phyloP scores from a whole-genome alignment of 371 early-diverging fungal species.

The Nosema granulosis region DNA sequence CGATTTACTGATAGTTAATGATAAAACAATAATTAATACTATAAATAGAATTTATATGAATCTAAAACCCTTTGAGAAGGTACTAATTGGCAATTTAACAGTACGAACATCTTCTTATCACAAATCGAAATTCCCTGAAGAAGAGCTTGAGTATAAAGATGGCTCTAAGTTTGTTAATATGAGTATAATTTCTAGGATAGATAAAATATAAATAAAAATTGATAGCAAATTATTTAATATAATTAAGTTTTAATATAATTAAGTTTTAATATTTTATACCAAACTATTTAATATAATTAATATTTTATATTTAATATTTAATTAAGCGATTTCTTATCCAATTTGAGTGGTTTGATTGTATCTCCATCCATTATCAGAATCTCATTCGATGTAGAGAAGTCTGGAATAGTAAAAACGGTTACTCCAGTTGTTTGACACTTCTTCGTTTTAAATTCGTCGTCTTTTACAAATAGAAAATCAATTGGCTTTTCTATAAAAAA shows the following conservation, averaged over 20 bases:
- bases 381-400: constrained; percentile 15
- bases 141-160: background rate
- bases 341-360: no score
- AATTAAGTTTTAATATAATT: no score
- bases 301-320: no score
- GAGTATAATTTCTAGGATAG: no score
- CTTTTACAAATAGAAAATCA: constrained; percentile 38
- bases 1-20: constrained; percentile 34
- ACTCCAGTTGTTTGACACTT: background rate
- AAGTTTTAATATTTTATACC: no score
- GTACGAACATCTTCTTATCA: background rate
- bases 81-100: background rate
- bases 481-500: constrained; percentile 39
- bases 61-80: constrained; percentile 13
- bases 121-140: background rate
- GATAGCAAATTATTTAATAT: no score
- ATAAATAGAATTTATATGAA: constrained; percentile 49
- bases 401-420: constrained; percentile 29
- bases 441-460: constrained; percentile 11
- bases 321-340: no score
- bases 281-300: no score
- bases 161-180: no score
- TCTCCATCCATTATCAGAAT: constrained; percentile 26
- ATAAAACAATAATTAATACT: constrained; percentile 18
- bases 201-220: no score